Evolutionary conservation across 345 rosid genomes (phyloP).

Genomic region (Camelina neglecta): DNA sequence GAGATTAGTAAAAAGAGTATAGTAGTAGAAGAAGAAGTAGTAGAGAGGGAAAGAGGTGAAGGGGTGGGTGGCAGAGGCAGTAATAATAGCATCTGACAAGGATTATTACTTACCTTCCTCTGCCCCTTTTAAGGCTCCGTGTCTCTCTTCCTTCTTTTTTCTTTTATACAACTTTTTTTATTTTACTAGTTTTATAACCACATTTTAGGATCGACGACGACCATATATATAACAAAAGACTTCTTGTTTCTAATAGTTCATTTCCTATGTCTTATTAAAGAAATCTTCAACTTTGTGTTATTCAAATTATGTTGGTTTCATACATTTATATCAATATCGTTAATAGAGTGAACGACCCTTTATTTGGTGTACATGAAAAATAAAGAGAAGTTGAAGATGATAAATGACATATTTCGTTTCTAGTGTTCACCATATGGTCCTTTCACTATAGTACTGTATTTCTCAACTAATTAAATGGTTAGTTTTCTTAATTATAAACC

Average conservation of each 20-base stretch:
- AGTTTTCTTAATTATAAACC: not conserved
- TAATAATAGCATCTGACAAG: constrained; percentile 69
- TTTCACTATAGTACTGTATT: not conserved
- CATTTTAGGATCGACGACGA: not conserved
- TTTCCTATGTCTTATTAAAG: not conserved
- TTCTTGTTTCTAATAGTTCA: not conserved
- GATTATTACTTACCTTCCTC: constrained; percentile 53
- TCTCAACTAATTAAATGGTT: not conserved
- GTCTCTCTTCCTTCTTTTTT: not conserved
- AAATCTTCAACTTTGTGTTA: no score
- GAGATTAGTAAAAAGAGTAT: not conserved
- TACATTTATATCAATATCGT: no score
- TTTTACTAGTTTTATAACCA: no score
- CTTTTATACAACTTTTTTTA: no score
- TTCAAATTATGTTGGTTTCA: no score
- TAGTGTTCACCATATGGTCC: not conserved
- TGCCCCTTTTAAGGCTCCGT: constrained; percentile 43
- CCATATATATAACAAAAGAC: not conserved
- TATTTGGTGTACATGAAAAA: not conserved
- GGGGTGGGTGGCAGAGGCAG: constrained; percentile 58
- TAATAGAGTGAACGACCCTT: no score
- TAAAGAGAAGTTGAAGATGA: not conserved
- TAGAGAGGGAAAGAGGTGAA: not conserved
- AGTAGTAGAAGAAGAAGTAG: not conserved
- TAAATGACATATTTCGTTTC: not conserved